These are phyloP conservation scores for Teratosphaeria gauchensis DNA, from an alignment of 2,329 filamentous ascomycete species.

Conservation along the genomic window DNA sequence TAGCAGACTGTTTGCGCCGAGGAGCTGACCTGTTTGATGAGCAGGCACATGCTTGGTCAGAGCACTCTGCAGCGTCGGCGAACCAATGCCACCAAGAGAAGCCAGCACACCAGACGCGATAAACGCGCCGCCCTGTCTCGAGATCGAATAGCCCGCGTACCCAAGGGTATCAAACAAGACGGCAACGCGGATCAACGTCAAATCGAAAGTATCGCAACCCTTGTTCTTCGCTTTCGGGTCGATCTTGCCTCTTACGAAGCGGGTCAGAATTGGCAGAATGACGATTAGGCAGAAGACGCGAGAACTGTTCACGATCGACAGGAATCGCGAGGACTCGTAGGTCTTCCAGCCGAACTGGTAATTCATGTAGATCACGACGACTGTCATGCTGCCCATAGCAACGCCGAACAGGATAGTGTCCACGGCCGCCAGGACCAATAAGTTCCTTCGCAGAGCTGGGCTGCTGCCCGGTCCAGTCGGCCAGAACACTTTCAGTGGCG, in stretches of 20 bases:
- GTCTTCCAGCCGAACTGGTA: constrained; percentile 75
- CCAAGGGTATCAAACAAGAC: constrained; percentile 66
- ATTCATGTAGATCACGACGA: constrained; percentile 75
- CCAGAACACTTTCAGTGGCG: constrained; percentile 67
- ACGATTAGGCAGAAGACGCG: constrained; percentile 68
- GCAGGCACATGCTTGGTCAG: constrained; percentile 85
- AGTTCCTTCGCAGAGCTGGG: constrained; percentile 59
- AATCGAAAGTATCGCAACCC: constrained; percentile 69
- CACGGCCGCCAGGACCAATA: constrained; percentile 69
- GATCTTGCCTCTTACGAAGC: constrained; percentile 56
- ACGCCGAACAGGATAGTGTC: constrained; percentile 77
- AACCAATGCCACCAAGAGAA: constrained; percentile 72
- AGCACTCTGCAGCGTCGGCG: constrained; percentile 72
- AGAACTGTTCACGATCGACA: constrained; percentile 67
- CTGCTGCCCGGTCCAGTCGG: constrained; percentile 58
- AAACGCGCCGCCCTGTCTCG: constrained; percentile 54
- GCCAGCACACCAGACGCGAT: constrained; percentile 62
- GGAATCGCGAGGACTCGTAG: constrained; percentile 68
- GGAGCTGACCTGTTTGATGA: constrained; percentile 72
- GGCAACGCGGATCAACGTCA: constrained; percentile 64
- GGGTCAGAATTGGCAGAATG: constrained; percentile 66
- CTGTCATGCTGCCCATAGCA: constrained; percentile 69
- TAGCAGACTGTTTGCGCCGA: constrained; percentile 77
- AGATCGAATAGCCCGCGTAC: constrained; percentile 63
- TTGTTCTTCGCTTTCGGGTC: constrained; percentile 42